Percentiles rank a stretch among this genome's conserved stretches.
phyloP scores from a whole-genome alignment of 352 stramenopile genomes.

The Phytophthora pinifolia region DNA sequence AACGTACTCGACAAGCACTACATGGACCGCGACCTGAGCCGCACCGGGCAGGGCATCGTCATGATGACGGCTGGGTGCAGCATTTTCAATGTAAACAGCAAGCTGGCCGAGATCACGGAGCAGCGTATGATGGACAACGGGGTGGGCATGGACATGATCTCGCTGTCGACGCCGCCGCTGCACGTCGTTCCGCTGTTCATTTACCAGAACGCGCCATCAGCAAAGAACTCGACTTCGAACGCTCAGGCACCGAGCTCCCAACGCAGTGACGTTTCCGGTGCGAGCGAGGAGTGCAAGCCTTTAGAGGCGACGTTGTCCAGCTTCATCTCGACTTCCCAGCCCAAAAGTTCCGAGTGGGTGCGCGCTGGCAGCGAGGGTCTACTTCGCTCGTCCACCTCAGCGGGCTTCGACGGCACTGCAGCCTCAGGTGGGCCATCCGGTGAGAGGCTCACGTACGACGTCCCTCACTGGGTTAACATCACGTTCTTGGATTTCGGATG shows the following conservation, averaged over 20 bases:
- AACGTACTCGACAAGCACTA: conserved; percentile 99
- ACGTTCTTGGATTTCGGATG: conserved; percentile 87
- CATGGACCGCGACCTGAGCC: conserved; percentile 96
- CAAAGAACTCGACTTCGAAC: conserved; percentile 1
- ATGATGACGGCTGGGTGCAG: conserved; percentile 95
- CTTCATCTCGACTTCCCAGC: conserved; percentile 21
- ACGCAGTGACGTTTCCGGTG: conserved; percentile 11
- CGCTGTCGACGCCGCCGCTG: conserved; percentile 92
- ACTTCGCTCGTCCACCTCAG: conserved; percentile 11
- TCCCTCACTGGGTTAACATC: conserved; percentile 95
- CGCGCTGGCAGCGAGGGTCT: conserved; percentile 18
- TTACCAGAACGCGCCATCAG: conserved; percentile 36
- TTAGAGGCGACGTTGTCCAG: conserved; percentile 19
- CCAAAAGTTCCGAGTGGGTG: conserved; percentile 27
- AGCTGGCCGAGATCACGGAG: conserved; percentile 95
- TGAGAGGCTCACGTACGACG: conserved; percentile 67
- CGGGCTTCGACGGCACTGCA: neutral
- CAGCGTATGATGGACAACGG: conserved; percentile 99
- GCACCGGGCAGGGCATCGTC: conserved; percentile 96
- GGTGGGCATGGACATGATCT: conserved; percentile 98
- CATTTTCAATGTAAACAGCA: conserved; percentile 96
- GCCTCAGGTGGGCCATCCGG: neutral
- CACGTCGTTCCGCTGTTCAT: conserved; percentile 99
- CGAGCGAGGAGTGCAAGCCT: conserved; percentile 20
- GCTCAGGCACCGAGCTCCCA: conserved; percentile 12